Conservation (phyloP, 139 green algal species). For the Mychonastes homosphaera region DNA sequence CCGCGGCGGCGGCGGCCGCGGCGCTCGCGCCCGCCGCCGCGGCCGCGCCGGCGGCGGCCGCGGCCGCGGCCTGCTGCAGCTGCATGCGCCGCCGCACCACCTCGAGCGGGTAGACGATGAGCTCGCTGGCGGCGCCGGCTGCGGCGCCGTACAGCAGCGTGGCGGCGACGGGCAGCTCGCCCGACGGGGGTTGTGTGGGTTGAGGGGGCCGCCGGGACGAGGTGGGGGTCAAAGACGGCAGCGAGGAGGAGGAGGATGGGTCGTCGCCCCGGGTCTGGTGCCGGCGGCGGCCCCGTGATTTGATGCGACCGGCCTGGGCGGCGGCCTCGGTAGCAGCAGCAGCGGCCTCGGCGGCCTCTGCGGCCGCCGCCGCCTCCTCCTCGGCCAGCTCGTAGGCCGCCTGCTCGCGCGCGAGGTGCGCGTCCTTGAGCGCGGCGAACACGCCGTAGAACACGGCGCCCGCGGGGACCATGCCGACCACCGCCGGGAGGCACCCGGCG, state of each 20-base stretch:
- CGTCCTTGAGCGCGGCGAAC: constrained; percentile 64
- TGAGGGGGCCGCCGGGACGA: too few relatives aligned
- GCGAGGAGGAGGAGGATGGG: too few relatives aligned
- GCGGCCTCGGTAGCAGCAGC: background rate
- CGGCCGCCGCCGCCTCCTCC: background rate
- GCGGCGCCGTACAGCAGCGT: constrained; percentile 23
- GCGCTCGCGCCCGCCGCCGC: too few relatives aligned
- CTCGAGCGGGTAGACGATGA: constrained; percentile 58
- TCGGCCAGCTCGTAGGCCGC: background rate
- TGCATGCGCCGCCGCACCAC: constrained; percentile 60
- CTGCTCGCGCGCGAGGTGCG: constrained; percentile 5
- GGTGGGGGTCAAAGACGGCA: too few relatives aligned
- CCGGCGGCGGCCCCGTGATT: background rate
- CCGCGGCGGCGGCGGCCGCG: too few relatives aligned
- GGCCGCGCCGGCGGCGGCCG: too few relatives aligned
- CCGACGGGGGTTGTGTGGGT: constrained; percentile 2
- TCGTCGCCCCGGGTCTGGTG: too few relatives aligned
- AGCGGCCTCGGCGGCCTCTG: too few relatives aligned
- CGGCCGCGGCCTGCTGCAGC: too few relatives aligned
- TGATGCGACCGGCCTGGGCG: background rate
- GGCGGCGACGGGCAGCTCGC: constrained; percentile 12
- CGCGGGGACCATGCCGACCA: constrained; percentile 62
- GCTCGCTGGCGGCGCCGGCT: constrained; percentile 41
- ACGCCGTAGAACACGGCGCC: constrained; percentile 74
- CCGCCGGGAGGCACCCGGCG: constrained; percentile 48